Conservation (phyloP, 2,329 filamentous ascomycete genomes). For the Hymenoscyphus fraxineus region DNA sequence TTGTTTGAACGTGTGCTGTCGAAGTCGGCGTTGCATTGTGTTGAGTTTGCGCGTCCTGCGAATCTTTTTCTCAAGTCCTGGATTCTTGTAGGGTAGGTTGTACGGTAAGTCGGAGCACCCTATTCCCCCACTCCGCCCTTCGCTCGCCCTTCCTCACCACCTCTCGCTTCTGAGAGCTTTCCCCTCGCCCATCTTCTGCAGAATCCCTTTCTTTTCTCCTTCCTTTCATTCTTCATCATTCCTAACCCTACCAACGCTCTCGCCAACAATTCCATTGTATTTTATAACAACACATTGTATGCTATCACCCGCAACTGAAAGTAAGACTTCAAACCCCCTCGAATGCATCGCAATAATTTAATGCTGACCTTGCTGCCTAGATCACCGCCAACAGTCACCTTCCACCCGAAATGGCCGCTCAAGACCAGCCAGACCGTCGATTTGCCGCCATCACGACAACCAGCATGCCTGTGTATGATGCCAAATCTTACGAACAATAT, state of each 20-base stretch:
- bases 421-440: background rate
- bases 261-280: conserved; percentile 5
- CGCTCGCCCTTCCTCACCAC: background rate
- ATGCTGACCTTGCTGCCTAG: conserved; percentile 8
- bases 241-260: background rate
- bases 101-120: conserved; percentile 1
- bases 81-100: conserved; percentile 3
- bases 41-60: conserved; percentile 1
- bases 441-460: conserved; percentile 3
- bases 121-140: background rate
- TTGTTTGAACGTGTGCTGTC: background rate
- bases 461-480: background rate
- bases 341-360: background rate
- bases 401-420: background rate
- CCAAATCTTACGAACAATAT: background rate
- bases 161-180: conserved; percentile 2
- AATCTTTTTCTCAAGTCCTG: background rate
- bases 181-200: background rate
- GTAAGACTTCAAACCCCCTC: background rate
- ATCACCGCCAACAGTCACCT: conserved; percentile 1
- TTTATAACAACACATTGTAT: background rate
- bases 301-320: background rate
- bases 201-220: conserved; percentile 5
- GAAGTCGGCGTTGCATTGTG: background rate
- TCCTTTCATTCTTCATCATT: background rate